Conservation (phyloP, 164 flowering plant genomes). For the Cinnamomum chago region DNA sequence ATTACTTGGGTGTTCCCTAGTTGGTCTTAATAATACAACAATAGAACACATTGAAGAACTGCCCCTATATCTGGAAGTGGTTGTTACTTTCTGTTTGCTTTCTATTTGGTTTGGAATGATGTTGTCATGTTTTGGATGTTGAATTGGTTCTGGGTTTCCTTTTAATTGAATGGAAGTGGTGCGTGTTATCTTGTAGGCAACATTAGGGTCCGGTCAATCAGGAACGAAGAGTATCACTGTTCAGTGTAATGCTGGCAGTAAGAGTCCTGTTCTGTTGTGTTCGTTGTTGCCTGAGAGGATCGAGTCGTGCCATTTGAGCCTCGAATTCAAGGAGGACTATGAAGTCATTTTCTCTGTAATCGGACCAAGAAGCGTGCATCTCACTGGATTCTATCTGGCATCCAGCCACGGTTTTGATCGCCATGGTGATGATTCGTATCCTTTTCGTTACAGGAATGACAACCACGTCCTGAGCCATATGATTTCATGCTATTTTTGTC, state of each 20-base stretch:
- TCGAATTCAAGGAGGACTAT: conserved; percentile 70
- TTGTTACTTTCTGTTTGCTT: too few species aligned
- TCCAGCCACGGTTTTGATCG: neutral
- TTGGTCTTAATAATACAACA: too few species aligned
- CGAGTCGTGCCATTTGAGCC: conserved; percentile 63
- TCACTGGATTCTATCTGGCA: conserved; percentile 57
- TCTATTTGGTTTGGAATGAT: too few species aligned
- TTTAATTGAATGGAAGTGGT: neutral
- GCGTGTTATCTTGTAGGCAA: conserved; percentile 52
- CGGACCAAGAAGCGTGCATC: conserved; percentile 76
- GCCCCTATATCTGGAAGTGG: too few species aligned
- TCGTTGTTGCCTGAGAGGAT: conserved; percentile 56
- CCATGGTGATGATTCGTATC: conserved; percentile 55
- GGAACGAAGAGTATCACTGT: conserved; percentile 36
- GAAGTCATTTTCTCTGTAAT: conserved; percentile 64
- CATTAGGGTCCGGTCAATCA: conserved; percentile 57
- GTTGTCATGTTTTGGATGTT: too few species aligned
- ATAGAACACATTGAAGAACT: too few species aligned
- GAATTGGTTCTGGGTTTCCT: neutral
- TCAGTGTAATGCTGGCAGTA: conserved; percentile 68
- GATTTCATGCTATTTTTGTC: neutral
- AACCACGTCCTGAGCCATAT: neutral
- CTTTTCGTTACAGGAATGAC: conserved; percentile 12
- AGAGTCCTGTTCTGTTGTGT: conserved; percentile 61
- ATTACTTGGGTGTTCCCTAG: too few species aligned